These are phyloP conservation scores for Hyparrhenia diplandra DNA, from an alignment of 176 grass and related monocot genomes.

Conservation along the genomic window DNA sequence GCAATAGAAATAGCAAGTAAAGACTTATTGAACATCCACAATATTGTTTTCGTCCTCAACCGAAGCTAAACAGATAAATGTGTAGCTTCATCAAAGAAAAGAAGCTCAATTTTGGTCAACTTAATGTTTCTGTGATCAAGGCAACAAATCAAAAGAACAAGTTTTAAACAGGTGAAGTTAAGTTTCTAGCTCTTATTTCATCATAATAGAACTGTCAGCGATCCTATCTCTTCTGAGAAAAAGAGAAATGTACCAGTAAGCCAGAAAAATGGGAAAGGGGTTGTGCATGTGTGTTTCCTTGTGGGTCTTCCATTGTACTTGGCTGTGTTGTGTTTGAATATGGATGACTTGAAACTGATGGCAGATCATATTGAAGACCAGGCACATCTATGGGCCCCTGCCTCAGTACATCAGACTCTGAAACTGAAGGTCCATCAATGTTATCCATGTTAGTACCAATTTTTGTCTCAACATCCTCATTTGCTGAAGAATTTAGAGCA, in stretches of 20 bases:
- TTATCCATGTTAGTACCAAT: slow-evolving; percentile 49
- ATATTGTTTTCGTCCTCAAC: neutral
- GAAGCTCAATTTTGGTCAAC: neutral
- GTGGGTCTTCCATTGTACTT: slow-evolving; percentile 49
- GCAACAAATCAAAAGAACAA: neutral
- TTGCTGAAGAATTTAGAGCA: slow-evolving; percentile 39
- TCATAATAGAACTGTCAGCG: neutral
- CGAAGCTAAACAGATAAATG: neutral
- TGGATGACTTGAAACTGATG: slow-evolving; percentile 65
- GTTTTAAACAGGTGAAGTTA: neutral
- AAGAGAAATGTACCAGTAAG: slow-evolving; percentile 64
- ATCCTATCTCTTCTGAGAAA: neutral
- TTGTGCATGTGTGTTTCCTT: slow-evolving; percentile 67
- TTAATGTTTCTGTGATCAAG: neutral
- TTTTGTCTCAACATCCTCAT: slow-evolving; percentile 45
- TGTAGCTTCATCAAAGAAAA: neutral
- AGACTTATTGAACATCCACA: neutral
- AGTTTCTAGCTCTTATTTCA: slow-evolving; percentile 1
- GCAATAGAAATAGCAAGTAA: neutral
- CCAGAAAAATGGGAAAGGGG: slow-evolving; percentile 72
- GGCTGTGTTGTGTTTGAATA: slow-evolving; percentile 57
- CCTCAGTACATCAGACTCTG: slow-evolving; percentile 67
- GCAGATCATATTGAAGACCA: slow-evolving; percentile 72
- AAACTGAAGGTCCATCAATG: slow-evolving; percentile 61
- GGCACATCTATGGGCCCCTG: slow-evolving; percentile 53